These are phyloP conservation scores for Nakazawaea anatomiae DNA, from an alignment of 805 yeast genomes.

Conservation along the genomic window DNA sequence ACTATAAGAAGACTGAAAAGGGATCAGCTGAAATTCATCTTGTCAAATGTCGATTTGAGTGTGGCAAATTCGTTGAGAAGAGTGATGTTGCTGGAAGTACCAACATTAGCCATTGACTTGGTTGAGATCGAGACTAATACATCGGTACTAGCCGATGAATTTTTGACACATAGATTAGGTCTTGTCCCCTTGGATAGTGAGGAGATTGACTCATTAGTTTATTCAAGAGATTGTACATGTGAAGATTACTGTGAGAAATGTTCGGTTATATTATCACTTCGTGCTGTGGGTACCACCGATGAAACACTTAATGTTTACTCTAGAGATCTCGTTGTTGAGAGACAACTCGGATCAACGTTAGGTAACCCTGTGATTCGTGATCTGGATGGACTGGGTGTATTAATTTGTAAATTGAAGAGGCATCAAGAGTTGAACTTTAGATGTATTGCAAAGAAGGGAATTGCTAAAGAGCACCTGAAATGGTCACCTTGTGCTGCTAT, in stretches of 20 bases:
- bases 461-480: slow-evolving; percentile 95
- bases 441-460: slow-evolving; percentile 97
- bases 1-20: slow-evolving; percentile 81
- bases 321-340: slow-evolving; percentile 54
- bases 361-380: slow-evolving; percentile 89
- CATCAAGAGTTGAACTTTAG: slow-evolving; percentile 86
- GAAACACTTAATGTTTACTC: slow-evolving; percentile 88
- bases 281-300: slow-evolving; percentile 83
- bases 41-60: slow-evolving; percentile 82
- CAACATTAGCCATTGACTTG: slow-evolving; percentile 92
- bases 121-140: slow-evolving; percentile 93
- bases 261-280: slow-evolving; percentile 77
- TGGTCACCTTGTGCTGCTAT: slow-evolving; percentile 97
- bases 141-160: slow-evolving; percentile 94
- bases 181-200: slow-evolving; percentile 81
- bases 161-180: slow-evolving; percentile 90
- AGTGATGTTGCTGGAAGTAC: slow-evolving; percentile 92
- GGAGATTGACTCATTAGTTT: slow-evolving; percentile 77
- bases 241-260: slow-evolving; percentile 96
- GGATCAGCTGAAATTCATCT: slow-evolving; percentile 86
- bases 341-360: slow-evolving; percentile 29
- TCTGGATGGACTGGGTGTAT: slow-evolving; percentile 72
- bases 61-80: slow-evolving; percentile 90
- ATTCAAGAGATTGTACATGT: slow-evolving; percentile 95
- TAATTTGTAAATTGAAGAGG: slow-evolving; percentile 84